Conservation (phyloP, 805 yeast species). For the Brettanomyces custersianus region DNA sequence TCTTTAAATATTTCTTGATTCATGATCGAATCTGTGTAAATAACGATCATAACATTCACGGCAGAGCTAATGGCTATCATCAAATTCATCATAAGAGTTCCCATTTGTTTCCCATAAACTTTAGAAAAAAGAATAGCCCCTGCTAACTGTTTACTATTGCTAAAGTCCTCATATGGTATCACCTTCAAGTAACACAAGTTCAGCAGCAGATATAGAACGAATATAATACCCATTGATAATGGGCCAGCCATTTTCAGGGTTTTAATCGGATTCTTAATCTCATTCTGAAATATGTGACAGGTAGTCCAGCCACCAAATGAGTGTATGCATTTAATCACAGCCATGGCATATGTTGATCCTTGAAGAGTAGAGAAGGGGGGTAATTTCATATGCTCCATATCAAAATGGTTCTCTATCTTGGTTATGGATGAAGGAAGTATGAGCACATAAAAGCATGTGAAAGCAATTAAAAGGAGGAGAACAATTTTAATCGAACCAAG, state of each 20-base stretch:
- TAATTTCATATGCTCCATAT: conserved; percentile 18
- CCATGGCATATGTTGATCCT: conserved; percentile 35
- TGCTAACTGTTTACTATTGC: conserved; percentile 36
- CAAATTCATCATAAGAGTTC: conserved; percentile 37
- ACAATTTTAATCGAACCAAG: conserved; percentile 54
- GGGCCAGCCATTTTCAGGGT: conserved; percentile 50
- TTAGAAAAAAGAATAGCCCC: conserved; percentile 45
- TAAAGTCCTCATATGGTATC: conserved; percentile 38
- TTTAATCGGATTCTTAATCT: conserved; percentile 41
- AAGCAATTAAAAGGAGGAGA: conserved; percentile 43
- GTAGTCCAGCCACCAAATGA: conserved; percentile 49
- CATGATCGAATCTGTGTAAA: conserved; percentile 43
- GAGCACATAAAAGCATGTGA: conserved; percentile 52
- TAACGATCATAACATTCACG: conserved; percentile 46
- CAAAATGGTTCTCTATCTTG: conserved; percentile 35
- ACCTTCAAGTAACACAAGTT: conserved; percentile 44
- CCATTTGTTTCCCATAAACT: conserved; percentile 40
- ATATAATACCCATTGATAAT: conserved; percentile 31
- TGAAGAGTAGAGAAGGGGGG: conserved; percentile 25
- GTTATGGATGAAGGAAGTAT: conserved; percentile 36
- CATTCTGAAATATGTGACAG: conserved; percentile 46
- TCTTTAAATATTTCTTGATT: conserved; percentile 51
- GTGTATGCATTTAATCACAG: conserved; percentile 42
- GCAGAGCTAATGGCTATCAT: conserved; percentile 46
- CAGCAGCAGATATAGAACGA: conserved; percentile 36